Conservation (phyloP, 192 early-diverging fungal species). For the Dispira simplex region DNA sequence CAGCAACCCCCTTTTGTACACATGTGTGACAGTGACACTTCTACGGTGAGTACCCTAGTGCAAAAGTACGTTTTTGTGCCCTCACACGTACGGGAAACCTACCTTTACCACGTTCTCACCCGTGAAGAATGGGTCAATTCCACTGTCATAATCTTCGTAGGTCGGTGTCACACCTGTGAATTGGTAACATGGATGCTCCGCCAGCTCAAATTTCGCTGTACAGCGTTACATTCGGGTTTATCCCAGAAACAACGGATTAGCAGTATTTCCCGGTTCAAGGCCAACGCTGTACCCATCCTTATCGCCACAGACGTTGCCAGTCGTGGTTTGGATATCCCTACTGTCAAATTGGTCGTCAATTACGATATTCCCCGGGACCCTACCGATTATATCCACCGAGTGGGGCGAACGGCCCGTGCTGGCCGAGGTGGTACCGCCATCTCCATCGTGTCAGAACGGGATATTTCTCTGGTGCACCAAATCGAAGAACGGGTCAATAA, state of each 20-base stretch:
- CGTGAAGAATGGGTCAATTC: constrained; percentile 29
- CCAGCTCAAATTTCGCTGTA: constrained; percentile 80
- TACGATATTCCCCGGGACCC: constrained; percentile 91
- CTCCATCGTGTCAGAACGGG: constrained; percentile 71
- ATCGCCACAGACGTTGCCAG: constrained; percentile 95
- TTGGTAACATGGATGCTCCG: constrained; percentile 70
- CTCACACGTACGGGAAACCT: constrained; percentile 76
- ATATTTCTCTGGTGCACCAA: constrained; percentile 75
- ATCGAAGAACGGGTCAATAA: constrained; percentile 80
- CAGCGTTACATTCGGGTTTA: constrained; percentile 89
- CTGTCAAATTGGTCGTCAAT: constrained; percentile 85
- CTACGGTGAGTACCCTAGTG: constrained; percentile 71
- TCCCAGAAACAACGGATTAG: constrained; percentile 76
- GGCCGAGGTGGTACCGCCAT: constrained; percentile 81
- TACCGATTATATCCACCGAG: constrained; percentile 94
- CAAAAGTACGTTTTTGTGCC: constrained; percentile 91
- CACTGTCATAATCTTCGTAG: constrained; percentile 87
- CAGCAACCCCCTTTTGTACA: constrained; percentile 21
- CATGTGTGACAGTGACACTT: constrained; percentile 23
- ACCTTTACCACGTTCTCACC: constrained; percentile 61
- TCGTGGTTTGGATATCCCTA: constrained; percentile 95
- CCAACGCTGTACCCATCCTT: constrained; percentile 71
- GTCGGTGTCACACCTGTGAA: constrained; percentile 73
- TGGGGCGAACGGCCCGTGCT: constrained; percentile 96
- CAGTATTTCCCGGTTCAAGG: constrained; percentile 85